Percentiles rank a stretch among this genome's conserved stretches.
Conservation (phyloP, 805 yeast genomes). For the Wickerhamomyces chaumierensis region DNA sequence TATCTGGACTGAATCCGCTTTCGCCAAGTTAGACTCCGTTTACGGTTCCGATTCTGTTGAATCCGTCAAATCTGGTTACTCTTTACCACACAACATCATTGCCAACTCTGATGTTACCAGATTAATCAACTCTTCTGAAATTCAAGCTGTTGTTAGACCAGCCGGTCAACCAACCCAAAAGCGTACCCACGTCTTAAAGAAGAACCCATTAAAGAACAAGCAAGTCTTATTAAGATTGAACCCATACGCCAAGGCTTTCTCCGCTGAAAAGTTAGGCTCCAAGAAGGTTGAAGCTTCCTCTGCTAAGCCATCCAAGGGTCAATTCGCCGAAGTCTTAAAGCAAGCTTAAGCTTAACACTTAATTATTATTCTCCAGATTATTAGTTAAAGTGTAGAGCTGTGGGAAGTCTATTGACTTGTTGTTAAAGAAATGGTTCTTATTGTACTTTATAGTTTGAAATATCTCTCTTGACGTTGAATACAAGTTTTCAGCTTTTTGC, state of each 20-base stretch:
- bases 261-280: constrained; percentile 85
- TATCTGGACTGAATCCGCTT: constrained; percentile 99
- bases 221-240: constrained; percentile 94
- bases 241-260: constrained; percentile 98
- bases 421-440: neutral
- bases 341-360: constrained; percentile 30
- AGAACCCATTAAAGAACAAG: constrained; percentile 99
- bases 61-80: constrained; percentile 78
- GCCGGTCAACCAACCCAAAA: constrained; percentile 91
- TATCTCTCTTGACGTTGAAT: neutral
- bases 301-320: constrained; percentile 61
- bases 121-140: constrained; percentile 97
- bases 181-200: constrained; percentile 93
- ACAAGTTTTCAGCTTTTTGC: neutral
- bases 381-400: neutral
- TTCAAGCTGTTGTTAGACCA: constrained; percentile 94
- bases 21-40: constrained; percentile 90
- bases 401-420: neutral
- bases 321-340: constrained; percentile 57
- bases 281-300: constrained; percentile 56
- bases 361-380: too few species aligned
- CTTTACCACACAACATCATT: constrained; percentile 89
- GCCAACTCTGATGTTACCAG: constrained; percentile 94
- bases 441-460: neutral
- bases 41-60: constrained; percentile 89